Conservation (phyloP, 202 grass and related monocot species). For the Brachypodium distachyon region DNA sequence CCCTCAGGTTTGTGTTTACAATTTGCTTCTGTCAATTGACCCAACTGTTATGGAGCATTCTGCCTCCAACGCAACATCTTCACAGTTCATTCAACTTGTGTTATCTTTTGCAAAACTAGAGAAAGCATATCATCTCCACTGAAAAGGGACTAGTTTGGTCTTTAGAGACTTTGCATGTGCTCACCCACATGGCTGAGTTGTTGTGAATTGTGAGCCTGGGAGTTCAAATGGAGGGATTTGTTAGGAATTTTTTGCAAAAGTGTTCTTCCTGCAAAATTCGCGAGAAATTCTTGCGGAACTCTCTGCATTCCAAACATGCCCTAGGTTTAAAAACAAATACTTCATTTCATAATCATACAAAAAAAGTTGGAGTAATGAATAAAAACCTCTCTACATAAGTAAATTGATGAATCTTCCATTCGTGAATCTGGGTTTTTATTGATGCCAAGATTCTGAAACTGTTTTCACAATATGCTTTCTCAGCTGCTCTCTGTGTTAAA, state of each 20-base stretch:
- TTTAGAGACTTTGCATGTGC: background rate
- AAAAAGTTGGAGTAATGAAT: background rate
- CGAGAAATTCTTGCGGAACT: background rate
- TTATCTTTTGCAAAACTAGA: background rate
- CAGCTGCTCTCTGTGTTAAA: conserved; percentile 82
- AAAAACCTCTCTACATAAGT: background rate
- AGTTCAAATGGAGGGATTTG: background rate
- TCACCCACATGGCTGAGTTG: background rate
- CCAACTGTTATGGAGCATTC: background rate
- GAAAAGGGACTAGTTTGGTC: background rate
- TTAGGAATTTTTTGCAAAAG: background rate
- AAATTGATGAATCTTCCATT: background rate
- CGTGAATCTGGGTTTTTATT: background rate
- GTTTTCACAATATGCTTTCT: conserved; percentile 9
- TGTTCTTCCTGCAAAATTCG: background rate
- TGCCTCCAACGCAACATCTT: background rate
- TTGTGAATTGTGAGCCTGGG: background rate
- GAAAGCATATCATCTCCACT: background rate
- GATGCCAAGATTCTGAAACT: background rate
- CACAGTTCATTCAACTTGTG: background rate
- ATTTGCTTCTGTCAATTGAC: background rate
- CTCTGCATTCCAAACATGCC: background rate
- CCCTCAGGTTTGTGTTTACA: conserved; percentile 60
- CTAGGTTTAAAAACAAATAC: background rate
- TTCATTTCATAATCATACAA: background rate